phyloP scores from a whole-genome alignment of 1,139 yeast species.

The Debaryomycetaceae sp. region DNA sequence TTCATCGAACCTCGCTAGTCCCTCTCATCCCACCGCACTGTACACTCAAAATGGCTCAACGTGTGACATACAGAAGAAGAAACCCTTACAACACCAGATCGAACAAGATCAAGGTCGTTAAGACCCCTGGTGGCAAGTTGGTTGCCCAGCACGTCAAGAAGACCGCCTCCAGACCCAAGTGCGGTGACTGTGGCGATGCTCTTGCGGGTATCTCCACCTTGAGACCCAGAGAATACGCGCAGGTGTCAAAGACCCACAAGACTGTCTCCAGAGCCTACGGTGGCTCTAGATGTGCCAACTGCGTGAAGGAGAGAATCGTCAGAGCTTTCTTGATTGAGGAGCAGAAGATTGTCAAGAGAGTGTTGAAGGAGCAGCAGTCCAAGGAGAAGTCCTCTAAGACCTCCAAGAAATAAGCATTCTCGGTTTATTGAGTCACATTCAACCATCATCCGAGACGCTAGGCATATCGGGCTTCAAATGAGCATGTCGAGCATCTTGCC shows the following conservation, averaged over 20 bases:
- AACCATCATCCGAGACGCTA: constrained; percentile 1
- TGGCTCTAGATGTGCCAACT: constrained; percentile 97
- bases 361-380: constrained; percentile 89
- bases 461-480: no score
- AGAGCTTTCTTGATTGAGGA: constrained; percentile 99
- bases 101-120: constrained; percentile 41
- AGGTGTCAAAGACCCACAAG: constrained; percentile 92
- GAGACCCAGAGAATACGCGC: constrained; percentile 98
- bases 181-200: constrained; percentile 97
- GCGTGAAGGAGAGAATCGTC: constrained; percentile 97
- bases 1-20: neutral
- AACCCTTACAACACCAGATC: constrained; percentile 18
- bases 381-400: constrained; percentile 63
- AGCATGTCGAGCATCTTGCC: no score
- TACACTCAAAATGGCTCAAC: constrained; percentile 39
- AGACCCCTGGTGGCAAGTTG: constrained; percentile 99
- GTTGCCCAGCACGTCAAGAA: constrained; percentile 97
- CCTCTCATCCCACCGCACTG: neutral
- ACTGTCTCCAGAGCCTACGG: constrained; percentile 99
- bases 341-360: constrained; percentile 99
- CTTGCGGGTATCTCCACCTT: constrained; percentile 90
- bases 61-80: constrained; percentile 52
- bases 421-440: neutral
- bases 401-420: constrained; percentile 24
- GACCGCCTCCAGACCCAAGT: constrained; percentile 91